A percentile compares a stretch with the other conserved stretches of the same genome.
These are phyloP conservation scores for Pseudocercospora vitis DNA, from an alignment of 2,329 filamentous ascomycete genomes.

Conservation along the genomic window DNA sequence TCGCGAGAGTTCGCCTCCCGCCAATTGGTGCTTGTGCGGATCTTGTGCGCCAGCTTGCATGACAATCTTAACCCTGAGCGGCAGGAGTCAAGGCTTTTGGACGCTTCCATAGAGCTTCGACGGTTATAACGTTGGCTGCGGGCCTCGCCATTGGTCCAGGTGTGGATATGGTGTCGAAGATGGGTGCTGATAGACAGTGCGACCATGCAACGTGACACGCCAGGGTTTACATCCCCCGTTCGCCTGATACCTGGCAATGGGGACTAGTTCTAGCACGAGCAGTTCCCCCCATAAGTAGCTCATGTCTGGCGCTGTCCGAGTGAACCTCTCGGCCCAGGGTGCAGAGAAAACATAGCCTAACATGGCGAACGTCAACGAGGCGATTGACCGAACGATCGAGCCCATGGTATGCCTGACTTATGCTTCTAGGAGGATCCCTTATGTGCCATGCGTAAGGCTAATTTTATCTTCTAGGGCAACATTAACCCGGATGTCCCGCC, in stretches of 20 bases:
- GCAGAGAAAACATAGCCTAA: slow-evolving; percentile 15
- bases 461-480: slow-evolving; percentile 22
- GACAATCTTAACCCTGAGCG: slow-evolving; percentile 10
- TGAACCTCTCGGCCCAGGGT: no score
- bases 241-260: neutral
- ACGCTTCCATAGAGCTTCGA: slow-evolving; percentile 13
- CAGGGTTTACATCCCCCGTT: neutral
- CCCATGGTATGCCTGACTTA: slow-evolving; percentile 30
- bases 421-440: neutral
- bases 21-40: slow-evolving; percentile 7
- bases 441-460: neutral
- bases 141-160: slow-evolving; percentile 4
- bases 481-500: slow-evolving; percentile 36
- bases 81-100: slow-evolving; percentile 14
- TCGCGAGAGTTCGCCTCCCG: slow-evolving; percentile 2
- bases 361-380: slow-evolving; percentile 36
- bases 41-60: slow-evolving; percentile 9
- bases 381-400: slow-evolving; percentile 37
- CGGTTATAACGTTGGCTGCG: slow-evolving; percentile 1
- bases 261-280: slow-evolving; percentile 6
- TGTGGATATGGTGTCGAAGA: slow-evolving; percentile 6
- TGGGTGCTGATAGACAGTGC: slow-evolving; percentile 15
- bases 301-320: neutral
- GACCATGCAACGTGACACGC: slow-evolving; percentile 18
- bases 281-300: neutral